Conservation (phyloP, 306 rosid genomes). For the Rosa rugosa region DNA sequence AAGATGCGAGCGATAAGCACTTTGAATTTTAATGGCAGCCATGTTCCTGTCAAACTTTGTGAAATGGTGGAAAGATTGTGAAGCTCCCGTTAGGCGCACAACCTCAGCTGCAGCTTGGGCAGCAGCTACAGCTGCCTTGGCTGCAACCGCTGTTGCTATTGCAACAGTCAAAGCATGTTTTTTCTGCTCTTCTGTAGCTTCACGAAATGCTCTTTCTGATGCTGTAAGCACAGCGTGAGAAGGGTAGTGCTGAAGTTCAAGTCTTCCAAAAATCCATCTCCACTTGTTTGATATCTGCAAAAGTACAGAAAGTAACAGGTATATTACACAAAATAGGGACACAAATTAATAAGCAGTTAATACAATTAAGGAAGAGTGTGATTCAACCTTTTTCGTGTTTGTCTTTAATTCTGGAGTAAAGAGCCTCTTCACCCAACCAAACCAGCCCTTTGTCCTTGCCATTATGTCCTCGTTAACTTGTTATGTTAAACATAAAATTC, state of each 20-base stretch:
- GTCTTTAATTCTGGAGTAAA: constrained; percentile 48
- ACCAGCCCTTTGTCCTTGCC: constrained; percentile 69
- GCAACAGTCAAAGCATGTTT: constrained; percentile 83
- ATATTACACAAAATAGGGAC: constrained; percentile 7
- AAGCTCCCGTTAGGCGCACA: constrained; percentile 55
- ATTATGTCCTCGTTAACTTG: constrained; percentile 33
- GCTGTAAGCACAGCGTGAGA: constrained; percentile 44
- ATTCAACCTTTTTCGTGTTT: constrained; percentile 38
- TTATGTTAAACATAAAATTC: not conserved
- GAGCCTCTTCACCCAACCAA: constrained; percentile 70
- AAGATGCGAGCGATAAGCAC: constrained; percentile 72
- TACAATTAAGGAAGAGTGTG: not conserved
- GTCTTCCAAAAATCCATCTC: constrained; percentile 56
- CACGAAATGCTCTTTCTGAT: constrained; percentile 44
- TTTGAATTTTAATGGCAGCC: constrained; percentile 80
- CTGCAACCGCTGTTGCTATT: constrained; percentile 78
- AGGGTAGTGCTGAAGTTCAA: constrained; percentile 46
- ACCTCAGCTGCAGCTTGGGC: constrained; percentile 90
- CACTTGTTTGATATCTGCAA: constrained; percentile 53
- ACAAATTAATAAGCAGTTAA: not conserved
- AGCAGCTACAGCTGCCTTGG: constrained; percentile 86
- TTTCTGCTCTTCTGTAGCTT: constrained; percentile 72
- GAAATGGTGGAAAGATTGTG: constrained; percentile 32
- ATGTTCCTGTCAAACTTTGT: constrained; percentile 38
- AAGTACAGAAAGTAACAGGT: not conserved